phyloP scores from a whole-genome alignment of 371 early-diverging fungal genomes.

The Nematocida displodere region DNA sequence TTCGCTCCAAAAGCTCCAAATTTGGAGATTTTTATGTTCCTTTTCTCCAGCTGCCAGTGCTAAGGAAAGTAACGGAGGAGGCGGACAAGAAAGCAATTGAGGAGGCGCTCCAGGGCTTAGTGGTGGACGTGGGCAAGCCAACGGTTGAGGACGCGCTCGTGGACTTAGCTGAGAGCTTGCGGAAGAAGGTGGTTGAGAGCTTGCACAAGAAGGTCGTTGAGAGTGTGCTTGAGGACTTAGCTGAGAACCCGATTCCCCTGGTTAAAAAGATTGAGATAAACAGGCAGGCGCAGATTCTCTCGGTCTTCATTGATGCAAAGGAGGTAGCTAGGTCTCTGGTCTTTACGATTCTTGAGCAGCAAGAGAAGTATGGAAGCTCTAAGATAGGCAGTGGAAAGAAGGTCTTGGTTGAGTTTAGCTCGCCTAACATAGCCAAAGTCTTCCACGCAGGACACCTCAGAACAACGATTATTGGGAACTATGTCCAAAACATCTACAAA shows the following conservation, averaged over 20 bases:
- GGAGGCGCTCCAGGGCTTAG: background rate
- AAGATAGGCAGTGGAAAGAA: constrained; percentile 68
- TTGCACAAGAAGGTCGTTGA: too few relatives aligned
- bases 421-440: constrained; percentile 98
- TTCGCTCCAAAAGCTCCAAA: constrained; percentile 4
- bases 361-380: constrained; percentile 52
- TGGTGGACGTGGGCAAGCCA: too few relatives aligned
- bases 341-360: background rate
- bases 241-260: too few relatives aligned
- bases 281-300: constrained; percentile 28
- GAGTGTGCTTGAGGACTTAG: too few relatives aligned
- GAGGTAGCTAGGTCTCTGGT: constrained; percentile 10
- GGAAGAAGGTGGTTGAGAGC: too few relatives aligned
- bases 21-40: constrained; percentile 46
- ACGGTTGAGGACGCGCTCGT: too few relatives aligned
- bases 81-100: background rate
- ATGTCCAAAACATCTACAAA: constrained; percentile 74
- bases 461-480: constrained; percentile 92
- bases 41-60: constrained; percentile 30
- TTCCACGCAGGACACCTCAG: constrained; percentile 98
- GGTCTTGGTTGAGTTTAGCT: constrained; percentile 81
- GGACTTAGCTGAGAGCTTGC: too few relatives aligned
- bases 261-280: too few relatives aligned
- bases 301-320: constrained; percentile 13
- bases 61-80: constrained; percentile 1